A percentile compares a stretch with the other conserved stretches of the same genome.
Conservation (phyloP, 1,284 basidiomycete genomes). For the Fomitopsis palustris region DNA sequence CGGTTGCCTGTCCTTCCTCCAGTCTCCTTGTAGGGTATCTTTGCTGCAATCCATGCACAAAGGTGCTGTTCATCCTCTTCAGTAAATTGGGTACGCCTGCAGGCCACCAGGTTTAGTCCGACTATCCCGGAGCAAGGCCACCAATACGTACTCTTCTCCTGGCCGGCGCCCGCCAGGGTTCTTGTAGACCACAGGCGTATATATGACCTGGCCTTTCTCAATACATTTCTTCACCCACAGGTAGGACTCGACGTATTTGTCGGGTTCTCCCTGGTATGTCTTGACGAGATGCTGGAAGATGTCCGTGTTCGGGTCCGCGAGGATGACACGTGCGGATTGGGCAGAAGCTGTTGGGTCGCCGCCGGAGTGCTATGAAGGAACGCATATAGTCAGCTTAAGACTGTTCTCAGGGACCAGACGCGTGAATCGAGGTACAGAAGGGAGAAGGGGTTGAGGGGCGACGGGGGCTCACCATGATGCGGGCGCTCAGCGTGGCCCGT, state of each 20-base stretch:
- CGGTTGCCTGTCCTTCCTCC: conserved; percentile 77
- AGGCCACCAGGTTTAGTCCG: not conserved
- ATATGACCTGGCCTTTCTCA: conserved; percentile 56
- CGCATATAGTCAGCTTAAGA: not conserved
- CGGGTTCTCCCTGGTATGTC: conserved; percentile 57
- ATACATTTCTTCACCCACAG: conserved; percentile 80
- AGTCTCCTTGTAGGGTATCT: conserved; percentile 75
- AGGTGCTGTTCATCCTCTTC: conserved; percentile 68
- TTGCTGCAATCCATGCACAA: conserved; percentile 72
- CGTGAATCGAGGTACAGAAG: not conserved
- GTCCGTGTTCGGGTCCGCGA: conserved; percentile 73
- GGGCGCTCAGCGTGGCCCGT: conserved; percentile 54
- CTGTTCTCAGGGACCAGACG: not conserved
- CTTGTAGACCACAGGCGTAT: conserved; percentile 73
- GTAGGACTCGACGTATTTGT: conserved; percentile 74
- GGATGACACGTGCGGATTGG: conserved; percentile 65
- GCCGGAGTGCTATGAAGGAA: conserved; percentile 59
- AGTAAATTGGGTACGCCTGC: conserved; percentile 71
- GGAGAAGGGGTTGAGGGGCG: not conserved
- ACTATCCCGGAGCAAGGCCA: not conserved
- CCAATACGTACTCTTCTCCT: conserved; percentile 68
- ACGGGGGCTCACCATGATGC: conserved; percentile 56
- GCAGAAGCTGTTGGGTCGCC: conserved; percentile 66
- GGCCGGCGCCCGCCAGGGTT: conserved; percentile 76
- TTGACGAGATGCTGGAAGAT: conserved; percentile 69